These are phyloP conservation scores for Cotoneaster glaucophyllus DNA, from an alignment of 306 rosid genomes.

Conservation along the genomic window DNA sequence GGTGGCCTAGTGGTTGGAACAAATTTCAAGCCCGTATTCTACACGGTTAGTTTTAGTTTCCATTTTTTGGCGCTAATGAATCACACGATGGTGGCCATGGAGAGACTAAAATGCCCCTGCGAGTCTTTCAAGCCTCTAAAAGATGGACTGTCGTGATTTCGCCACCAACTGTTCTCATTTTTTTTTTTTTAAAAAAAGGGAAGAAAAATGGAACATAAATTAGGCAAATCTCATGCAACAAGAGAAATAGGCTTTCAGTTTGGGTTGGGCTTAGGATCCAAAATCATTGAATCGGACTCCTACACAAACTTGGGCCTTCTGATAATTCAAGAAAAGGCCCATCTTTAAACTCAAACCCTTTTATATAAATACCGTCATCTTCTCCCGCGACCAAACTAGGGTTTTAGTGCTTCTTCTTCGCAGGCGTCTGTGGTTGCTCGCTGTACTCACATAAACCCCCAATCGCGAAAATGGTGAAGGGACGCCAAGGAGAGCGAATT, in stretches of 20 bases:
- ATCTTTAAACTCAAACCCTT: not conserved
- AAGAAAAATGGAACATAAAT: too few species aligned
- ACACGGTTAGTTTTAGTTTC: too few species aligned
- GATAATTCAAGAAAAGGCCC: not conserved
- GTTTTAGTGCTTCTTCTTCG: constrained; percentile 12
- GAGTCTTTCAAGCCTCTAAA: too few species aligned
- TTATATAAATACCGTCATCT: not conserved
- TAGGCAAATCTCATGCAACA: not conserved
- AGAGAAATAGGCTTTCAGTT: not conserved
- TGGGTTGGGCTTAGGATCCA: not conserved
- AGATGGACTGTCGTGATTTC: too few species aligned
- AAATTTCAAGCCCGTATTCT: too few species aligned
- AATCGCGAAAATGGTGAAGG: constrained; percentile 64
- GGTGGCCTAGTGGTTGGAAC: too few species aligned
- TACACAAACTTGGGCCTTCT: not conserved
- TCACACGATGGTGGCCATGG: rapidly evolving
- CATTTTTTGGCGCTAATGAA: too few species aligned
- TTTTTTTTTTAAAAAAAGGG: too few species aligned
- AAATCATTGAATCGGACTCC: not conserved
- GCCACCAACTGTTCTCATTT: too few species aligned
- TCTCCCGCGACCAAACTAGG: not conserved
- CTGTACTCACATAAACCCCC: not conserved
- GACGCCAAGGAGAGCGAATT: constrained; percentile 83
- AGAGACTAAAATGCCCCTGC: too few species aligned
- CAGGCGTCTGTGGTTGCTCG: constrained; percentile 9